Evolutionary conservation across 2,329 filamentous ascomycete genomes (phyloP).

Genomic region (Paecilomyces sp.): DNA sequence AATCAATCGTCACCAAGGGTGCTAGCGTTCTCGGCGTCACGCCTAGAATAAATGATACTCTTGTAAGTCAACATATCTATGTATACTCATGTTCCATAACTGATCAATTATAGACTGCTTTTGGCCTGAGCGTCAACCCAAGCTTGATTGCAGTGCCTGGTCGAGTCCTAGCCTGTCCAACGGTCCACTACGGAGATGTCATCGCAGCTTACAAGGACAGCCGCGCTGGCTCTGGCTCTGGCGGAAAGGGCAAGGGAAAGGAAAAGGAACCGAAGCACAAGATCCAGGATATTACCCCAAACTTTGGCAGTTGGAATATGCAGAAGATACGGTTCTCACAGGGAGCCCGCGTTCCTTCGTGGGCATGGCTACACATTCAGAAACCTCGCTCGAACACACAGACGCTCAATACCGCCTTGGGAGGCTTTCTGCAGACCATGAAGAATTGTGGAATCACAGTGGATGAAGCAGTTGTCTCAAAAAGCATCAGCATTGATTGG

Average conservation of each 20-base stretch:
- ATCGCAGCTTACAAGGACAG: neutral
- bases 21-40: constrained; percentile 51
- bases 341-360: constrained; percentile 30
- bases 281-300: neutral
- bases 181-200: constrained; percentile 48
- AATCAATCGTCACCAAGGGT: constrained; percentile 45
- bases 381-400: constrained; percentile 7
- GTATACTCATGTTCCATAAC: neutral
- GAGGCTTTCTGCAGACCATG: neutral
- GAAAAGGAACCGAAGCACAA: neutral
- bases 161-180: constrained; percentile 58
- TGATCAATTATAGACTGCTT: constrained; percentile 36
- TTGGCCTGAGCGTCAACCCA: constrained; percentile 48
- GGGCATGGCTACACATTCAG: constrained; percentile 15
- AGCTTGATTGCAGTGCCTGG: constrained; percentile 64
- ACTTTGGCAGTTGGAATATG: constrained; percentile 59
- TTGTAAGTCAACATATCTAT: constrained; percentile 25
- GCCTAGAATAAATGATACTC: constrained; percentile 32
- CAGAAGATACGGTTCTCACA: constrained; percentile 48
- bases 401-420: neutral
- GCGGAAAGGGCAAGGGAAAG: neutral
- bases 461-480: neutral
- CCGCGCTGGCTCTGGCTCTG: neutral
- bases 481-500: constrained; percentile 8
- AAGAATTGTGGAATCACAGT: neutral